Percentiles rank a stretch among this genome's conserved stretches.
Conservation (phyloP, 2,329 filamentous ascomycete species). For the Exophiala dermatitidis region DNA sequence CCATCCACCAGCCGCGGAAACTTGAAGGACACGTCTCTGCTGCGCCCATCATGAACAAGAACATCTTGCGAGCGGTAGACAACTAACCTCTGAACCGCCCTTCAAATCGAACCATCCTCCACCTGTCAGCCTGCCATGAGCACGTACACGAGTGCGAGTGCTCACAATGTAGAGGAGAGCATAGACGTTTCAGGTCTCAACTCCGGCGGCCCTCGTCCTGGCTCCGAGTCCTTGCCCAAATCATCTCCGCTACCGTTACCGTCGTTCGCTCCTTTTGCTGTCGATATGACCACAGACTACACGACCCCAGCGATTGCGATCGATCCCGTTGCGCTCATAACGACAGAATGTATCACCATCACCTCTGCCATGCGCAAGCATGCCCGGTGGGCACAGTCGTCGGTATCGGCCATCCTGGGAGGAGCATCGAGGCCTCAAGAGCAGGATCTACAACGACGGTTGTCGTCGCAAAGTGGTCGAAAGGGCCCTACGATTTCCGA, state of each 20-base stretch:
- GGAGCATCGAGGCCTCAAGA: slow-evolving; percentile 49
- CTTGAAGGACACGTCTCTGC: background rate
- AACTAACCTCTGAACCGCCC: background rate
- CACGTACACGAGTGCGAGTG: background rate
- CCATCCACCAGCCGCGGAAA: background rate
- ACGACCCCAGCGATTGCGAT: slow-evolving; percentile 56
- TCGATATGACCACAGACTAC: slow-evolving; percentile 7
- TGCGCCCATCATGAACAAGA: background rate
- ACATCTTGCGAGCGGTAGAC: background rate
- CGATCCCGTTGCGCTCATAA: slow-evolving; percentile 85
- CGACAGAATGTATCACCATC: slow-evolving; percentile 97
- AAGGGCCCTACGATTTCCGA: slow-evolving; percentile 11
- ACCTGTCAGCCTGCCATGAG: background rate
- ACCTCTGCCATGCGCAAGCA: slow-evolving; percentile 98
- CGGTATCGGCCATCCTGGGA: slow-evolving; percentile 89
- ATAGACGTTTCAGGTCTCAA: slow-evolving; percentile 3
- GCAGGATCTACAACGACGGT: slow-evolving; percentile 35
- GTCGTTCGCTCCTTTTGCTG: slow-evolving; percentile 1
- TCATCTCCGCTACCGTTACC: background rate
- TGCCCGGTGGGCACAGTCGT: slow-evolving; percentile 90
- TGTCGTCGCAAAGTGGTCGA: slow-evolving; percentile 24
- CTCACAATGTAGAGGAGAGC: background rate
- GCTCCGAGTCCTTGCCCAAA: background rate
- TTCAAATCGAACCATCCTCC: background rate
- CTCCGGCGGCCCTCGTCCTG: slow-evolving; percentile 2